A percentile compares a stretch with the other conserved stretches of the same genome.
Conservation (phyloP, 371 early-diverging fungal species). For the Batkoa obscura region DNA sequence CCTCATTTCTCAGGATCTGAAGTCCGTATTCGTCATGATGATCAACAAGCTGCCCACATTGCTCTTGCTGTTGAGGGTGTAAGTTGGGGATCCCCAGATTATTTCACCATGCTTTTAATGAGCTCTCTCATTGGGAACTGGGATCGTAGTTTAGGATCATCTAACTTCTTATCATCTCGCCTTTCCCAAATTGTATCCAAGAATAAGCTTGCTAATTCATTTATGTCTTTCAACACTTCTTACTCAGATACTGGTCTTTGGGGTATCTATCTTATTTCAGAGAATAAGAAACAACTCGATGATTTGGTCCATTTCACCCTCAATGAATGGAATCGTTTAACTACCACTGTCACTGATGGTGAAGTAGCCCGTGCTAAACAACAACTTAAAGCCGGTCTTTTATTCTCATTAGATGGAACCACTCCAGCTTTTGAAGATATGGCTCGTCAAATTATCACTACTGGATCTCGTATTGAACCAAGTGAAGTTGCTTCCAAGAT, state of each 20-base stretch:
- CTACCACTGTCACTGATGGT: constrained; percentile 64
- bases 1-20: constrained; percentile 78
- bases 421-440: constrained; percentile 92
- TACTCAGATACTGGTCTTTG: constrained; percentile 96
- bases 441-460: constrained; percentile 85
- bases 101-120: constrained; percentile 84
- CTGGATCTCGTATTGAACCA: constrained; percentile 70
- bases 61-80: constrained; percentile 93
- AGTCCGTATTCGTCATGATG: constrained; percentile 62
- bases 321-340: constrained; percentile 82
- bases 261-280: constrained; percentile 82
- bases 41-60: constrained; percentile 80
- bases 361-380: constrained; percentile 96
- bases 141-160: constrained; percentile 81
- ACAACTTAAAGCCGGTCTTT: constrained; percentile 85
- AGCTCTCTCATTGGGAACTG: constrained; percentile 90
- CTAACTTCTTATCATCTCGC: constrained; percentile 62
- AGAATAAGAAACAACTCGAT: constrained; percentile 60
- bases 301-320: constrained; percentile 70
- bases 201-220: constrained; percentile 82
- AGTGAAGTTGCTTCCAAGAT: constrained; percentile 63
- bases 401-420: constrained; percentile 80
- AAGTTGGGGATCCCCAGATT: constrained; percentile 85
- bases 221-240: constrained; percentile 94
- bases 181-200: constrained; percentile 65